These are phyloP conservation scores for Populus trichocarpa DNA, from an alignment of 441 rosid genomes.

Conservation along the genomic window DNA sequence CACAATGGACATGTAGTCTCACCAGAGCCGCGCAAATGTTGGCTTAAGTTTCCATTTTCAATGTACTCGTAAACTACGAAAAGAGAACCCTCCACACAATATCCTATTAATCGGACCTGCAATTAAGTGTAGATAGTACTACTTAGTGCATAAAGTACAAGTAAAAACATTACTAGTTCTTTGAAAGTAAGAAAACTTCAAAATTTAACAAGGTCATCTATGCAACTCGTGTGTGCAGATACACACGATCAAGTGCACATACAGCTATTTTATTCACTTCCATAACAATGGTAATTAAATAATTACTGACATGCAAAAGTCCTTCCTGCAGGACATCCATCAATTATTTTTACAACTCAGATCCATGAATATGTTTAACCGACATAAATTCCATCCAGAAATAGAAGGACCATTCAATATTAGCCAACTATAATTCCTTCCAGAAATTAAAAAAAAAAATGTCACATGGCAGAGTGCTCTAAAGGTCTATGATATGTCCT, in stretches of 20 bases:
- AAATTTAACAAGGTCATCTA: background rate
- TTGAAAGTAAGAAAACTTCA: background rate
- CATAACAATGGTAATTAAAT: background rate
- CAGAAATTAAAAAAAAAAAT: background rate
- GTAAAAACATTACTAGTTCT: background rate
- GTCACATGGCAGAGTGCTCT: background rate
- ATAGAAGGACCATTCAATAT: background rate
- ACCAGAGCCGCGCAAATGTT: constrained; percentile 88
- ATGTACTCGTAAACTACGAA: constrained; percentile 84
- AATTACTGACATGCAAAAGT: background rate
- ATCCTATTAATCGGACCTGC: constrained; percentile 91
- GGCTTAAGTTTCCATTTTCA: constrained; percentile 90
- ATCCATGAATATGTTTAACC: background rate
- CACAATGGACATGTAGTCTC: constrained; percentile 18
- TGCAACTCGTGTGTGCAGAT: background rate
- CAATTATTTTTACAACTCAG: background rate
- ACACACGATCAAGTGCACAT: background rate
- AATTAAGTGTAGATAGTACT: background rate
- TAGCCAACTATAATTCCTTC: background rate
- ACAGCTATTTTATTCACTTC: background rate
- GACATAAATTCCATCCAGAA: background rate
- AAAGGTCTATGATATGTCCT: background rate
- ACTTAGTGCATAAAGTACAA: background rate
- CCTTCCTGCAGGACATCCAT: background rate
- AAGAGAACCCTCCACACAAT: constrained; percentile 94